Evolutionary conservation across 2,329 filamentous ascomycete species (phyloP).

Genomic region (Fusarium clavum): DNA sequence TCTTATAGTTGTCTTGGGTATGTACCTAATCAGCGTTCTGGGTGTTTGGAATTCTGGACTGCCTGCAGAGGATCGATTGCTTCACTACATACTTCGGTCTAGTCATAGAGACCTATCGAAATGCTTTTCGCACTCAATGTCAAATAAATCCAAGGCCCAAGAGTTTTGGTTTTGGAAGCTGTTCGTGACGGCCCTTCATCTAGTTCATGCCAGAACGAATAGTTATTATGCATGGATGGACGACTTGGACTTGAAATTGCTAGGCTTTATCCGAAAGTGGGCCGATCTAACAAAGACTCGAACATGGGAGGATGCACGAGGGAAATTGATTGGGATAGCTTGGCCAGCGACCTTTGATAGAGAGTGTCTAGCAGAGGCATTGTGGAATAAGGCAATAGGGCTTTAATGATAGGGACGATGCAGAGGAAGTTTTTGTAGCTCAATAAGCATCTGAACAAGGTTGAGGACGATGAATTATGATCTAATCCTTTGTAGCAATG

Average conservation of each 20-base stretch:
- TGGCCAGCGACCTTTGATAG: not conserved
- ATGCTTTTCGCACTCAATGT: not conserved
- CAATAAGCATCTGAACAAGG: too few species aligned
- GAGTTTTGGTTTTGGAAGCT: not conserved
- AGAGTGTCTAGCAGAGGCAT: not conserved
- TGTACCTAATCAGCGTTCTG: not conserved
- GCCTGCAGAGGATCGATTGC: not conserved
- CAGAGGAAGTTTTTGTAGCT: not conserved
- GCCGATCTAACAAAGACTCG: not conserved
- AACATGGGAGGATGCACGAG: not conserved
- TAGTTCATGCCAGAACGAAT: not conserved
- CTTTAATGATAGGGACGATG: not conserved
- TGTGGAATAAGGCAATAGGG: not conserved
- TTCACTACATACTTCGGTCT: not conserved
- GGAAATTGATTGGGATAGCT: not conserved
- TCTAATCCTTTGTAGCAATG: too few species aligned
- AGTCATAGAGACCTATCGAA: not conserved
- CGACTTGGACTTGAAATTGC: not conserved
- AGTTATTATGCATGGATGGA: not conserved
- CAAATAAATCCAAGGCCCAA: not conserved
- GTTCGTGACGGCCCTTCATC: not conserved
- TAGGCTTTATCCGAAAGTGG: too few species aligned
- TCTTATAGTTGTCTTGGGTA: not conserved
- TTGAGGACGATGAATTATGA: too few species aligned
- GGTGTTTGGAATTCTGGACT: not conserved